Base-by-base conservation (phyloP, 371 early-diverging fungal genomes). In the Blakeslea trispora region DNA sequence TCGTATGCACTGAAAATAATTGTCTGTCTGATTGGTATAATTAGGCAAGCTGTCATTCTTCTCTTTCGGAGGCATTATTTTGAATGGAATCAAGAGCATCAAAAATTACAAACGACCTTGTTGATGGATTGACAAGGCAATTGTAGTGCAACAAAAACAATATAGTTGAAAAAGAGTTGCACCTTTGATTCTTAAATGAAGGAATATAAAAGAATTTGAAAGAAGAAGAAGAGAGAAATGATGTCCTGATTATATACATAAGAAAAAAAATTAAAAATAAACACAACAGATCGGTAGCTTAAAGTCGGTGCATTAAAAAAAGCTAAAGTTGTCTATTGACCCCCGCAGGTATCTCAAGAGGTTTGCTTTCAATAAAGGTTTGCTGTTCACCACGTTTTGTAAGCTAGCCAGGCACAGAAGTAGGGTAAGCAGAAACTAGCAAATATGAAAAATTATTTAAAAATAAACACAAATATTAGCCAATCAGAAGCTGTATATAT, bases 281-380 rank as follows among this genome's bases (percentile, higher is more conserved):
- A 57, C 24, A 34, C 40, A 46, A n/a, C 37, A 50, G 39, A 59
- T 62, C 63, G 67, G 67, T 67, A 62, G 67, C 63, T 62, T 62
- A 67, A 64, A 58, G 55, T 67, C 59, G 67, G 67, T 62, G 55
- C 52, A 43, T 46, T 45, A 64, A 61, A 55, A 50, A 32, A 35
- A 48, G 23, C 18, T n/a, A n/a, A n/a, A n/a, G n/a, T 32, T 48
- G 1, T 43, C 19, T 5, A 17, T 43, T 35, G 10, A 21, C 21
- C 39, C 50, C 39, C 50, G 11, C 50, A 37, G 14, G n/a, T 37
- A 15, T 28, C 28, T 28, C 3, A 28, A 28, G 28, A 28, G 28
- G 28, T 7, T 7, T 43, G 17, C 9, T 43, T 47, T 28, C 17
- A n/a, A 32, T 48, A 19, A 9, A 48, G 17, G 8, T 32, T 17